These are phyloP conservation scores for Botryosphaeria dothidea DNA, from an alignment of 2,329 filamentous ascomycete species.

Conservation along the genomic window DNA sequence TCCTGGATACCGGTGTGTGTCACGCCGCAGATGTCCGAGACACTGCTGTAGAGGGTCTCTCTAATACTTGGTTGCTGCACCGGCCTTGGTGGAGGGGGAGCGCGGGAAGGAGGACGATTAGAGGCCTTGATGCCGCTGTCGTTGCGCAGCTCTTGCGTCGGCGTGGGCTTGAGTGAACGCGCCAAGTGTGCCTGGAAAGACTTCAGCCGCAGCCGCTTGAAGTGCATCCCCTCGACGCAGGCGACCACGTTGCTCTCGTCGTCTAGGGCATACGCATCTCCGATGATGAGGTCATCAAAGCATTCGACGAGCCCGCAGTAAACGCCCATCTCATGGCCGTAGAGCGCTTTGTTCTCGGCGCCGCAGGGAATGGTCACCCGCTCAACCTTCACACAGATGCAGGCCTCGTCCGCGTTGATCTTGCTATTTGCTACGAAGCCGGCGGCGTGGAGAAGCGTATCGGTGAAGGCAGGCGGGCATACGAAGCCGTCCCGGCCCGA, in stretches of 20 bases:
- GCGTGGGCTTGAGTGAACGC: not conserved
- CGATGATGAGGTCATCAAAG: slow-evolving; percentile 25
- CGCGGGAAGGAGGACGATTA: too few relatives aligned
- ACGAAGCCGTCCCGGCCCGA: slow-evolving; percentile 22
- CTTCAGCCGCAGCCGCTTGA: slow-evolving; percentile 32
- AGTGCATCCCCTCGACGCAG: slow-evolving; percentile 29
- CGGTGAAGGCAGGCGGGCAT: slow-evolving; percentile 30
- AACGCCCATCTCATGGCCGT: slow-evolving; percentile 24
- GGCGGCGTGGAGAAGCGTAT: slow-evolving; percentile 34
- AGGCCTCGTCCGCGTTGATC: slow-evolving; percentile 28
- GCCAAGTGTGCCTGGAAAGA: slow-evolving; percentile 22
- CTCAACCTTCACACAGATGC: slow-evolving; percentile 32
- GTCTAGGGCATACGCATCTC: slow-evolving; percentile 30
- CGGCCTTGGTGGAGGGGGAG: not conserved
- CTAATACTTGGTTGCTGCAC: not conserved
- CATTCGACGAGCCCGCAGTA: slow-evolving; percentile 31
- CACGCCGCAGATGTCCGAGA: slow-evolving; percentile 3
- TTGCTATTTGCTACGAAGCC: slow-evolving; percentile 35
- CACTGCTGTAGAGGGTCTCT: not conserved
- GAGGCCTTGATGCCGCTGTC: too few relatives aligned
- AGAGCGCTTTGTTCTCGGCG: slow-evolving; percentile 23
- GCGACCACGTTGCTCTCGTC: slow-evolving; percentile 25
- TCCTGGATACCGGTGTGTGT: not conserved
- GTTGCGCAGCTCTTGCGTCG: not conserved
- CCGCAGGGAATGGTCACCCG: not conserved